Percentiles rank a stretch among this genome's conserved stretches.
phyloP scores from a whole-genome alignment of 176 grass and related monocot genomes.

The Aechmea fasciata region DNA sequence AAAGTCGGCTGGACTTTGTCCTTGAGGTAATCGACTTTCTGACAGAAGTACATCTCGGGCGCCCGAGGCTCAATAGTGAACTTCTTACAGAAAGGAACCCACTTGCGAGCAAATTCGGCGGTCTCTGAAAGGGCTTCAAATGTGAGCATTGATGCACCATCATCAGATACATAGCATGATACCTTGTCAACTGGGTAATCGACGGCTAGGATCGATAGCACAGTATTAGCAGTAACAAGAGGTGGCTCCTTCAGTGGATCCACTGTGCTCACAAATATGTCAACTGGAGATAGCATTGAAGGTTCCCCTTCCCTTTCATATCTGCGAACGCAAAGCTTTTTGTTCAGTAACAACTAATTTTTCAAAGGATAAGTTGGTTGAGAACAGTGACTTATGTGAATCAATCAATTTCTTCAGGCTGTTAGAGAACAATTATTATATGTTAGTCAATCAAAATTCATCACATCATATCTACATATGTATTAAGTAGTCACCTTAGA shows the following conservation, averaged over 20 bases:
- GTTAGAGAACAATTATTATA: too few species aligned
- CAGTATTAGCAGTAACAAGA: slow-evolving; percentile 89
- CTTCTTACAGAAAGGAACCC: slow-evolving; percentile 99
- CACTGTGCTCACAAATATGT: slow-evolving; percentile 90
- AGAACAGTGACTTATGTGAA: too few species aligned
- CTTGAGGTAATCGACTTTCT: slow-evolving; percentile 94
- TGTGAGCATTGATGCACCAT: slow-evolving; percentile 95
- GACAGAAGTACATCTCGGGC: slow-evolving; percentile 85
- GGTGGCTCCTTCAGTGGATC: slow-evolving; percentile 96
- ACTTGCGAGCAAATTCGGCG: slow-evolving; percentile 89
- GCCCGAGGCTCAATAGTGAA: slow-evolving; percentile 91
- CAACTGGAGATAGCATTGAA: slow-evolving; percentile 67
- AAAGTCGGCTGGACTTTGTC: slow-evolving; percentile 92
- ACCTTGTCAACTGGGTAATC: slow-evolving; percentile 98
- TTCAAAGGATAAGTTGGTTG: neutral
- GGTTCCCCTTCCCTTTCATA: slow-evolving; percentile 89
- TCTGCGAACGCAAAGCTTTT: slow-evolving; percentile 26
- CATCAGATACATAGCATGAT: slow-evolving; percentile 96
- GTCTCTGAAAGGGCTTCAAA: slow-evolving; percentile 89
- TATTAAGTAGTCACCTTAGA: slow-evolving; percentile 30
- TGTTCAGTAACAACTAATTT: neutral
- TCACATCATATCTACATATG: neutral
- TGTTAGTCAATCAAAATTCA: neutral
- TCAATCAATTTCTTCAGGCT: neutral
- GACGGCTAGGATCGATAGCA: slow-evolving; percentile 89